Evolutionary conservation across 208 protist species (phyloP).

Genomic region (Crithidia sp.): DNA sequence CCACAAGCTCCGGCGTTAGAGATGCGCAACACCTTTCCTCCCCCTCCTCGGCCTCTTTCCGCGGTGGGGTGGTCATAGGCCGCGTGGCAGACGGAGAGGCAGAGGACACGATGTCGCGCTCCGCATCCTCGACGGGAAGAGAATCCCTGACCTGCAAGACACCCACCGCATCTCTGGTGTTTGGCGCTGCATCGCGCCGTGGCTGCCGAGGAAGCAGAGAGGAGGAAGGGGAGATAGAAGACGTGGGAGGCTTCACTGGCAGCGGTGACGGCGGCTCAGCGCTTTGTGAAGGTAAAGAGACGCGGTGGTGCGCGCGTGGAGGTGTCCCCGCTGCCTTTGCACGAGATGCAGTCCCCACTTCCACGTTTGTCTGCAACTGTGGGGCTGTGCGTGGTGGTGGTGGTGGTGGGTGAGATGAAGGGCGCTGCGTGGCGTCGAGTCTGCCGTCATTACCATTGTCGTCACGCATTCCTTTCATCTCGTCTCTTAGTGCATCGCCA

Average conservation of each 20-base stretch:
- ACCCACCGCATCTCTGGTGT: background rate
- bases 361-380: background rate
- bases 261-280: slow-evolving; percentile 11
- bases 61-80: no score
- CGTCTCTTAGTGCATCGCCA: no score
- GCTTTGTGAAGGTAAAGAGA: background rate
- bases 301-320: background rate
- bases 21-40: background rate
- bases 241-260: background rate
- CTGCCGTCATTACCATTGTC: no score
- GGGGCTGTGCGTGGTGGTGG: background rate
- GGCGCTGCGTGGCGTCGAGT: background rate
- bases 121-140: slow-evolving; percentile 15
- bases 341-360: background rate
- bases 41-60: no score
- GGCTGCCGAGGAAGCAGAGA: no score
- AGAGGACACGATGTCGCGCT: slow-evolving; percentile 27
- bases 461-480: no score
- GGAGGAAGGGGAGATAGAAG: no score
- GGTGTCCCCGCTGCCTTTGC: background rate
- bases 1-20: slow-evolving; percentile 16
- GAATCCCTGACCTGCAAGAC: background rate
- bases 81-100: slow-evolving; percentile 5
- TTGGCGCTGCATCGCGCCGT: background rate
- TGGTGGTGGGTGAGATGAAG: slow-evolving; percentile 19